Evolutionary conservation across 352 stramenopile genomes (phyloP), one percentile per base, ranked within the genome.

Genomic region (Pythium phragmiticola): DNA sequence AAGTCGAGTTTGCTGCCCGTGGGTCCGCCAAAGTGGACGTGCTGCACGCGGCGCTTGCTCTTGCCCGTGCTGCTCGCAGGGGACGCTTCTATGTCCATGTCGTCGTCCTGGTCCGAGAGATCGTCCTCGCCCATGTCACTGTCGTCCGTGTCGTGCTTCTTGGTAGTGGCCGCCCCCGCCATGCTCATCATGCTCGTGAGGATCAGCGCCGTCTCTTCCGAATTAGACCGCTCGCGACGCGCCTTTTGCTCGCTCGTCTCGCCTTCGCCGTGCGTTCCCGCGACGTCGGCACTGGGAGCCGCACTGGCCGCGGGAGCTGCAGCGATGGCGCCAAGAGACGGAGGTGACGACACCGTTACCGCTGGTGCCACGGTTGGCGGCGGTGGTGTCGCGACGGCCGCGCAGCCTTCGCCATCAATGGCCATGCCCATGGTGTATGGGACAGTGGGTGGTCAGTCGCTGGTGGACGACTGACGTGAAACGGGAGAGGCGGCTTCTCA

Each of bases 191-290:
- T 73, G 68, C 80, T 90, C 56, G 87, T 90, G 57, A 95, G 81
- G 51, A 95, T 95, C 72, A 94, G 78, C 50, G 87, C 87, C 7
- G 87, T 94, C 74, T 94, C 87, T 53, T 95, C 84, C 14, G 87
- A 84, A 53, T 92, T 92, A 37, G 81, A 80, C 41, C 69, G 72
- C 49, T 60, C 54, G 3, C 68, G 62, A 9, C 47, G 55, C 43
- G 48, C 62, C 13, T 64, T 67, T 49, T 64, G 50, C 39, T 67
- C 57, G 57, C 37, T 53, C 28, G 54, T 67, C 46, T 64, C 54
- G 13, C 33, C 12, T 19, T 53, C 59, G 37, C 50, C 30, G 30
- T 65, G 19, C 1, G 53, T 59, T 4, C 52, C 52, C 3, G 33
- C 66, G 16, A 60, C 55, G 13, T 70, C 58, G 42, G 37, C 37